Evolutionary conservation across 192 early-diverging fungal genomes (phyloP).

Genomic region (Linnemannia elongata): DNA sequence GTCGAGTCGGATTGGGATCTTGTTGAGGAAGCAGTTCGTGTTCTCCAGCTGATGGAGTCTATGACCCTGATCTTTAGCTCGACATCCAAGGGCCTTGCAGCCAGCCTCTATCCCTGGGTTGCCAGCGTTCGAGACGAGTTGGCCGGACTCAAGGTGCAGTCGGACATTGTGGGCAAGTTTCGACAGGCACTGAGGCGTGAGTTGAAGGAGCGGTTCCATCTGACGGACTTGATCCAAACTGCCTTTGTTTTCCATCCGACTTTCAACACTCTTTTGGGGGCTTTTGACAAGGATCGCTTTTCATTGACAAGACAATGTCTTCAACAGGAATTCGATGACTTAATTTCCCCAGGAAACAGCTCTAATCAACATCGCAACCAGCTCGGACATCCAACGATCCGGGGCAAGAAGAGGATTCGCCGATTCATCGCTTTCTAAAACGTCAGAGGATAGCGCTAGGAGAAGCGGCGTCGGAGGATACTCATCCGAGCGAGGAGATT

Average conservation of each 20-base stretch:
- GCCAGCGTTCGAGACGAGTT: conserved; percentile 8
- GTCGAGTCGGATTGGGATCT: not conserved
- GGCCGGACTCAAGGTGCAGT: not conserved
- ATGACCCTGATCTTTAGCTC: conserved; percentile 14
- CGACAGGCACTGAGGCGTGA: not conserved
- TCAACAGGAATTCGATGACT: not conserved
- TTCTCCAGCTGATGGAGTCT: not conserved
- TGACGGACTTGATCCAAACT: not conserved
- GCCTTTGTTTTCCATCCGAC: conserved; percentile 10
- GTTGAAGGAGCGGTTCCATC: not conserved
- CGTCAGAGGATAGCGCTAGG: not conserved
- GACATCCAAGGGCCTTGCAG: conserved; percentile 1
- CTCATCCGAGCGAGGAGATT: not conserved
- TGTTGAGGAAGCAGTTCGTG: not conserved
- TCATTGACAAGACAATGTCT: not conserved
- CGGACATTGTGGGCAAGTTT: not conserved
- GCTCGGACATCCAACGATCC: not conserved
- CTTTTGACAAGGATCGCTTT: not conserved
- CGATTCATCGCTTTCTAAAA: not conserved
- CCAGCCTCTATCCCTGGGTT: conserved; percentile 14
- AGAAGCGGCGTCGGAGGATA: not conserved
- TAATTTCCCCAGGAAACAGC: not conserved
- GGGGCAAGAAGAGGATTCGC: not conserved
- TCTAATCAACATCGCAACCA: not conserved
- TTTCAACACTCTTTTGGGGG: not conserved